Evolutionary conservation across 164 flowering plant genomes (phyloP), one percentile per base, ranked within the genome.

Genomic region (Chimonanthus salicifolius): DNA sequence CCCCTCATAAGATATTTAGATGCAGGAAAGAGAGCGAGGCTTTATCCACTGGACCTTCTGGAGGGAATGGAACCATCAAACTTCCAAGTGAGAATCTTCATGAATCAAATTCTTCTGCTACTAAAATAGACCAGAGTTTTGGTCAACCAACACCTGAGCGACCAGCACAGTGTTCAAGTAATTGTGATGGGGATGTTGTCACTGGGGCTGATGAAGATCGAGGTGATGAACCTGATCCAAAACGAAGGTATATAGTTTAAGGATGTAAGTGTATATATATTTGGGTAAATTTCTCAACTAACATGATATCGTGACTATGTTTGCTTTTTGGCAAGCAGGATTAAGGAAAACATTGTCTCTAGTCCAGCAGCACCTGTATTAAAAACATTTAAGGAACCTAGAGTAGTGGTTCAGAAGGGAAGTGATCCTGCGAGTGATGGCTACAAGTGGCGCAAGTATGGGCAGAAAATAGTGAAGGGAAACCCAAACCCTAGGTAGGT

Each of bases 391-490:
- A 90, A 85, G 79, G 85, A 90, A 68, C 89, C 89, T 3, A 89
- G 86, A 76, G 74, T 88, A 80, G 91, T 91, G 69, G 88, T 91
- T 47, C 94, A 90, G 84, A 87, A 94, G 16, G 84, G 89, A 20
- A 85, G 88, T 78, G 90, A 93, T 75, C 85, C 82, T 67, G 94
- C 88, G 47, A 83, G 84, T 71, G 98, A 93, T 86, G 98, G 98
- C 66, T 91, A 88, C 78, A 83, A 92, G 77, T 93, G 98, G 97
- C 92, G 98, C 68, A 93, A 93, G 75, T 93, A 93, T 78, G 98
- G 98, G 44, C 98, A 93, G 80, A 93, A 93, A 74, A 90, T 88
- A 91, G 98, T 93, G 74, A 93, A 93, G 77, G 98, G 98, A 76
- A 93, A 85, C 76, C 87, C 91, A 58, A 82, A 90, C 58, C 97